These are phyloP conservation scores for Colletotrichum sp. DNA, from an alignment of 2,329 filamentous ascomycete species.

Conservation along the genomic window DNA sequence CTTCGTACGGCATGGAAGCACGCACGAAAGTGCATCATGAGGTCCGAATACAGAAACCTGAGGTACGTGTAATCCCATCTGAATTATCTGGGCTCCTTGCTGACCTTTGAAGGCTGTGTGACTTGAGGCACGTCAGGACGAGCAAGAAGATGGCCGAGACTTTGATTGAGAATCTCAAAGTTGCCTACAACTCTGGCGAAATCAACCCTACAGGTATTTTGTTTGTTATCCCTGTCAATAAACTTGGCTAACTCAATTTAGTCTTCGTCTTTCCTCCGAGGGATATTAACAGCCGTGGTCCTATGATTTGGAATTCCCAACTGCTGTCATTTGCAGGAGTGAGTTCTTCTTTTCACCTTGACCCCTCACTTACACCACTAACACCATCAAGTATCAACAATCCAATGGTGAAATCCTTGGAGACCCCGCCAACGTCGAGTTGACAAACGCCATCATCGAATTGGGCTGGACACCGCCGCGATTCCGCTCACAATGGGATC, in stretches of 20 bases:
- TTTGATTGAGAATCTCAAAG: conserved; percentile 8
- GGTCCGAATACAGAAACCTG: conserved; percentile 13
- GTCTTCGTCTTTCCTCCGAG: conserved; percentile 18
- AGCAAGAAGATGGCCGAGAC: conserved; percentile 21
- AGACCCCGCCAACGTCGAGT: conserved; percentile 14
- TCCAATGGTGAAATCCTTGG: conserved; percentile 10
- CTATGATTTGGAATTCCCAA: conserved; percentile 20
- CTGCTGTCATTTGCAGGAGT: conserved; percentile 13
- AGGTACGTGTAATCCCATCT: not conserved
- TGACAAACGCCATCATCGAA: conserved; percentile 17
- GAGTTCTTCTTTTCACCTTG: not conserved
- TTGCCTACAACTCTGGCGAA: conserved; percentile 15
- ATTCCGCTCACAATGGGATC: conserved; percentile 17
- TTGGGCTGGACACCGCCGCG: conserved; percentile 17
- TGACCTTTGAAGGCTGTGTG: not conserved
- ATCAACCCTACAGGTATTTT: conserved; percentile 12
- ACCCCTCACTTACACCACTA: not conserved
- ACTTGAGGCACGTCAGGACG: conserved; percentile 15
- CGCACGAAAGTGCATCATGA: conserved; percentile 19
- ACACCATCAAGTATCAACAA: conserved; percentile 7
- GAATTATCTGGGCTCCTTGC: not conserved
- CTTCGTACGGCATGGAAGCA: conserved; percentile 13
- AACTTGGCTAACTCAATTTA: not conserved
- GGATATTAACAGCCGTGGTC: conserved; percentile 11
- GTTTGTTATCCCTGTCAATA: not conserved